phyloP scores from a whole-genome alignment of 139 green algal species.

The Tetraselmis chui region DNA sequence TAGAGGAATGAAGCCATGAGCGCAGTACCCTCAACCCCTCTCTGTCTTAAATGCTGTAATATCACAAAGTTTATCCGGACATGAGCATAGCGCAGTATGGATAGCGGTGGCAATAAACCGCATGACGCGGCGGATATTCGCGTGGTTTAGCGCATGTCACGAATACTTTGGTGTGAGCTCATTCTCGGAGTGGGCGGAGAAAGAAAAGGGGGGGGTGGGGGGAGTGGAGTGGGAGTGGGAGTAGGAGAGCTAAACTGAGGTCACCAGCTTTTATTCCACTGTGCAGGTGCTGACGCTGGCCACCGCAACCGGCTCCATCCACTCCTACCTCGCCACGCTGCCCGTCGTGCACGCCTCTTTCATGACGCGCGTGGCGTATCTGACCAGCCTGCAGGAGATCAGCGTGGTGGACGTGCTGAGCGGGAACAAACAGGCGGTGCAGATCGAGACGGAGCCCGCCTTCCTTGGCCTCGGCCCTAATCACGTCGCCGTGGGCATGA shows the following conservation, averaged over 20 bases:
- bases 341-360: constrained; percentile 47
- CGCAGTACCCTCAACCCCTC: no score
- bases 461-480: constrained; percentile 54
- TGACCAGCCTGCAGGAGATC: constrained; percentile 62
- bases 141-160: no score
- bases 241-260: not conserved
- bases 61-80: no score
- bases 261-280: no score
- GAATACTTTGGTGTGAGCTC: not conserved
- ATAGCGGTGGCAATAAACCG: no score
- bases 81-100: no score
- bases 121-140: no score
- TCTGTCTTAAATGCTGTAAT: no score
- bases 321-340: constrained; percentile 53
- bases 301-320: constrained; percentile 41
- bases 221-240: no score
- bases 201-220: no score
- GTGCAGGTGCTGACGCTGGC: constrained; percentile 53
- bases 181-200: not conserved
- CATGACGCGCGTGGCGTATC: constrained; percentile 30
- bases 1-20: no score
- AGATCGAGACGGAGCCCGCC: constrained; percentile 56
- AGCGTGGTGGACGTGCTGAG: constrained; percentile 44
- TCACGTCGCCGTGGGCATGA: constrained; percentile 61
- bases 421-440: constrained; percentile 14